Percentiles rank a stretch among this genome's conserved stretches.
phyloP scores from a whole-genome alignment of 2,329 filamentous ascomycete species.

The Fusarium sacchari region DNA sequence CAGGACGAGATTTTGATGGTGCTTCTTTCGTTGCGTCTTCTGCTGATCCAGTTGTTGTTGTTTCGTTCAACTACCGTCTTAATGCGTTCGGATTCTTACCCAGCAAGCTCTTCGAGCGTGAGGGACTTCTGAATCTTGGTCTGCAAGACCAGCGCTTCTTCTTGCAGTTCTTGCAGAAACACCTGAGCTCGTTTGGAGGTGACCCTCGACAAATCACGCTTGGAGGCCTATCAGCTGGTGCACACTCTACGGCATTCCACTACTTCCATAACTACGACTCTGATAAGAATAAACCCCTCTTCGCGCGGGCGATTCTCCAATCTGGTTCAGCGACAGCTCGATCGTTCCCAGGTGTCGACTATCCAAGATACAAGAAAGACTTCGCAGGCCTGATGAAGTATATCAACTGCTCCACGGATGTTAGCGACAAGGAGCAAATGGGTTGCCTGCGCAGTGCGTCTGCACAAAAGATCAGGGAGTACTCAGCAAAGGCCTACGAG shows the following conservation, averaged over 20 bases:
- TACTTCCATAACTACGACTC: constrained; percentile 9
- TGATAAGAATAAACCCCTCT: not conserved
- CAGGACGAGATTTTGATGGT: not conserved
- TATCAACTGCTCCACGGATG: not conserved
- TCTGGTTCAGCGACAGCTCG: constrained; percentile 11
- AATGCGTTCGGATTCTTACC: constrained; percentile 3
- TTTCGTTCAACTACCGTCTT: constrained; percentile 10
- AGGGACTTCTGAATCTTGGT: not conserved
- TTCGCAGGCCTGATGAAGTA: not conserved
- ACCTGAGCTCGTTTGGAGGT: not conserved
- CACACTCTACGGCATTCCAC: constrained; percentile 4
- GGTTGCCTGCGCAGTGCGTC: not conserved
- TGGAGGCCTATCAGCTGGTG: not conserved
- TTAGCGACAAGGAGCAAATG: not conserved
- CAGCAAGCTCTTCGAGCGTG: not conserved
- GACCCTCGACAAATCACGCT: not conserved
- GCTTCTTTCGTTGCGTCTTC: constrained; percentile 5
- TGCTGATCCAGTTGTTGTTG: not conserved
- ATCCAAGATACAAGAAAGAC: constrained; percentile 1
- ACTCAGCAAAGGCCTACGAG: not conserved
- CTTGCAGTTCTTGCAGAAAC: not conserved
- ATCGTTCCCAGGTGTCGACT: not conserved
- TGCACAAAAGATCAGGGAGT: not conserved
- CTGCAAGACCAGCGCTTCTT: constrained; percentile 1
- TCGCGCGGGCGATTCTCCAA: not conserved